Evolutionary conservation across 2,329 filamentous ascomycete genomes (phyloP).

Genomic region (Camillea tinctor): DNA sequence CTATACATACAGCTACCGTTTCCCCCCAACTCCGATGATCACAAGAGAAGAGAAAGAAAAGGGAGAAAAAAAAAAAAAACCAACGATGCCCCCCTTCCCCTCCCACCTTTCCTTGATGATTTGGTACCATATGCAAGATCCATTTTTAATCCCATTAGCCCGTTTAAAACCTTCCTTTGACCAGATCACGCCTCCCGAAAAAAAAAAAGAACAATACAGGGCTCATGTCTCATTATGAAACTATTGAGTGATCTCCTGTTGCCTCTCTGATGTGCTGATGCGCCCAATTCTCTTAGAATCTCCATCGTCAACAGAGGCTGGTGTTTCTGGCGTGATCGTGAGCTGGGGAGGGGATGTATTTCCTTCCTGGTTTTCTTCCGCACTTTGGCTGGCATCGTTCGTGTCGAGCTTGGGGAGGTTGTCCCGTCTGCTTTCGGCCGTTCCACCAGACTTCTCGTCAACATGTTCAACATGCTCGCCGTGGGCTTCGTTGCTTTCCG

Average conservation of each 20-base stretch:
- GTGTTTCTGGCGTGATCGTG: conserved; percentile 51
- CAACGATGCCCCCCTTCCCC: conserved; percentile 11
- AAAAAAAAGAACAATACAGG: not conserved
- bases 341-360: conserved; percentile 40
- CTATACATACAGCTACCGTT: conserved; percentile 23
- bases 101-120: not conserved
- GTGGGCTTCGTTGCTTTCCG: conserved; percentile 26
- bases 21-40: conserved; percentile 10
- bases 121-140: conserved; percentile 17
- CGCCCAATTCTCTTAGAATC: conserved; percentile 46
- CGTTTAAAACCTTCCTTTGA: not conserved
- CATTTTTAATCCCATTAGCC: conserved; percentile 7
- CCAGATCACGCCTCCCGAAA: not conserved
- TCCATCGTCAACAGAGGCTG: conserved; percentile 34
- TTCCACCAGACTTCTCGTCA: conserved; percentile 10
- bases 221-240: conserved; percentile 13
- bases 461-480: conserved; percentile 37
- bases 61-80: conserved; percentile 11
- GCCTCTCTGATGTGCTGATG: conserved; percentile 36
- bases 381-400: conserved; percentile 24
- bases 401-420: conserved; percentile 11
- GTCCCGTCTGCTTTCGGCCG: conserved; percentile 9
- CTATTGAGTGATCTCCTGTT: conserved; percentile 36
- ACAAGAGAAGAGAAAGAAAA: not conserved
- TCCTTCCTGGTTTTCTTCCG: conserved; percentile 10